These are phyloP conservation scores for Alternaria consortialis DNA, from an alignment of 2,329 filamentous ascomycete species.

Conservation along the genomic window DNA sequence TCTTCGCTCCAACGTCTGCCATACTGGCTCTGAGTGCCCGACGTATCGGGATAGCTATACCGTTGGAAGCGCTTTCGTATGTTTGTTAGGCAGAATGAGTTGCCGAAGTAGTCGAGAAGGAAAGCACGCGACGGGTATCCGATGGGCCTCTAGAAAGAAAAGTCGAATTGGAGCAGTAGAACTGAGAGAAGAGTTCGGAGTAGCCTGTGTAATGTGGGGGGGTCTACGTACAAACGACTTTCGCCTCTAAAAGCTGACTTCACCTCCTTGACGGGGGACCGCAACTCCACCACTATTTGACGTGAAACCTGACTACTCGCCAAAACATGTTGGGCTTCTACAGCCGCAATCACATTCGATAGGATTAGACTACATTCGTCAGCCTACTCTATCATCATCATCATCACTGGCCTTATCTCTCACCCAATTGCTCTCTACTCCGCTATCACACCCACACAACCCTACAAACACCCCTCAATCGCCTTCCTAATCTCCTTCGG, in stretches of 20 bases:
- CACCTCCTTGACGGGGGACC: neutral
- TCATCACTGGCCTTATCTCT: neutral
- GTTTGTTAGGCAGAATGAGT: no score
- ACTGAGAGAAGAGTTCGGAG: neutral
- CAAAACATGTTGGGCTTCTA: neutral
- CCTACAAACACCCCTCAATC: slow-evolving; percentile 33
- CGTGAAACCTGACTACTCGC: no score
- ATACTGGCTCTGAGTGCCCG: neutral
- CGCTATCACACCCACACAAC: no score
- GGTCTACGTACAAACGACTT: neutral
- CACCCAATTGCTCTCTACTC: no score
- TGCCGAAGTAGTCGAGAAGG: neutral
- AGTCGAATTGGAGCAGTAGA: neutral
- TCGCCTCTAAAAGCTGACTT: neutral
- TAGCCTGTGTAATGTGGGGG: no score
- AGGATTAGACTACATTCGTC: neutral
- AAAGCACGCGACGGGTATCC: neutral
- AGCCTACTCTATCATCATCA: neutral
- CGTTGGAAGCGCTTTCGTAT: neutral
- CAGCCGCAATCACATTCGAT: no score
- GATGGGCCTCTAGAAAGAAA: accelerated
- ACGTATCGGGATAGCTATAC: neutral
- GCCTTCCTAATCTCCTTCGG: slow-evolving; percentile 34
- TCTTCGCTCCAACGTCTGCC: neutral
- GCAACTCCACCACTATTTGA: neutral